Evolutionary conservation across 2,329 filamentous ascomycete species (phyloP).

Genomic region (Stemphylium beticola): DNA sequence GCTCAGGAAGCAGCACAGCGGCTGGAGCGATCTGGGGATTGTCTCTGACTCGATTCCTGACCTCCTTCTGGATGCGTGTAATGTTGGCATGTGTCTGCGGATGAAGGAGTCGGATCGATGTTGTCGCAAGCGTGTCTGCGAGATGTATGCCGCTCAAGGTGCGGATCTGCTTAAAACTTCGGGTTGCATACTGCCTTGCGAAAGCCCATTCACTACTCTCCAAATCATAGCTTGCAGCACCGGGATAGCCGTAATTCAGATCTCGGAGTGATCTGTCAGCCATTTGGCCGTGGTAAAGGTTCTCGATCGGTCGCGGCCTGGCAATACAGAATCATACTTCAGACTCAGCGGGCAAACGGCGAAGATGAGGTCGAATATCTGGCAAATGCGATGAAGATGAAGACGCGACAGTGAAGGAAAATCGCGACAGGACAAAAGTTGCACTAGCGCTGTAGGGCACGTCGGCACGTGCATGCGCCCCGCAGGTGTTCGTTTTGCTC

Average conservation of each 20-base stretch:
- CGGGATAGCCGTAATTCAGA: conserved; percentile 62
- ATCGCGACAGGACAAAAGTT: conserved; percentile 22
- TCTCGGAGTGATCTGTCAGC: conserved; percentile 59
- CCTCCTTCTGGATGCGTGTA: conserved; percentile 19
- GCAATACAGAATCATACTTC: conserved; percentile 34
- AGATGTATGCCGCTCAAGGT: conserved; percentile 23
- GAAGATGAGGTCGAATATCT: not conserved
- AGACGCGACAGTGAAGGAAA: conserved; percentile 14
- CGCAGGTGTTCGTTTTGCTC: conserved; percentile 8
- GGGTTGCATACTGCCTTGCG: conserved; percentile 43
- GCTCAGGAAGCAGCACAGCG: conserved; percentile 27
- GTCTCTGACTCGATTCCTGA: conserved; percentile 23
- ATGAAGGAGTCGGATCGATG: conserved; percentile 16
- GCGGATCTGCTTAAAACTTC: conserved; percentile 34
- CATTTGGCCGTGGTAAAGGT: conserved; percentile 58
- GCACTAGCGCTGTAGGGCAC: conserved; percentile 33
- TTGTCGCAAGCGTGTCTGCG: conserved; percentile 24
- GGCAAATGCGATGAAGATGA: not conserved
- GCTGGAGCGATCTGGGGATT: conserved; percentile 36
- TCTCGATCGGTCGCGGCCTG: conserved; percentile 16
- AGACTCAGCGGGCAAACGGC: not conserved
- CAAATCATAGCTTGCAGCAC: conserved; percentile 56
- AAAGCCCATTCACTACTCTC: conserved; percentile 59
- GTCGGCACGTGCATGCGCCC: conserved; percentile 35
- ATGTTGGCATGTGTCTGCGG: conserved; percentile 1